Base-by-base conservation (phyloP, 306 rosid species). In the Albizia julibrissin region DNA sequence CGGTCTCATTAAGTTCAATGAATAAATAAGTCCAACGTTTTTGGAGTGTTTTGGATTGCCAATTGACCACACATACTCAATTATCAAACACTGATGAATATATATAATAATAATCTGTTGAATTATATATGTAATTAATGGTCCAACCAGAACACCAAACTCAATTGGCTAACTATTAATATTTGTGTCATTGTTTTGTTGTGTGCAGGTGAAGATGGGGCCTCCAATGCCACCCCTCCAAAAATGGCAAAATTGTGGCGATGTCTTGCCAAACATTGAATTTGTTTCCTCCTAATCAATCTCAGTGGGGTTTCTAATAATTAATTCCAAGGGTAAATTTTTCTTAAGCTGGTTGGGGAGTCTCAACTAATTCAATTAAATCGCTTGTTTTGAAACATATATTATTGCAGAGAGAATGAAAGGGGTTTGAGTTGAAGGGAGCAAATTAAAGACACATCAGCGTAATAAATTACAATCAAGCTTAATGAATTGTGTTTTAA, bases 91-190 rank as follows among this genome's bases (percentile, higher is more conserved):
- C 19, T 47, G 19, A 46, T 46, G 50, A 47, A 47, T 16, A 47
- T 12, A 47, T 14, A 47, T 14, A 47, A 43, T 42, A 42, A 33
- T 37, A 37, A 47, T 47, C 3, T 47, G 52, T 43, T 43, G 47
- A 43, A 58, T 9, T 49, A 9, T 59, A 16, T 15, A 8, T n/a
- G n/a, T 11, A 18, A 69, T 69, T 50, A 68, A 68, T 33, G 52
- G 72, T 81, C 76, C 82, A 76, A 59, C 85, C 10, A 44, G 47
- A 71, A 43, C 83, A 85, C 85, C 85, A 78, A 85, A 85, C 74
- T 47, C 1, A 64, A 72, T 65, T 76, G 80, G 77, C 77, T 31
- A 78, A 37, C 52, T 74, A 77, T 77, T 85, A 77, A 79, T 29
- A 19, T 40, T n/a, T 3, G 18, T 64, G 71, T 39, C 61, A 31